Evolutionary conservation across 441 rosid species (phyloP).

Genomic region (Populus hybrid): DNA sequence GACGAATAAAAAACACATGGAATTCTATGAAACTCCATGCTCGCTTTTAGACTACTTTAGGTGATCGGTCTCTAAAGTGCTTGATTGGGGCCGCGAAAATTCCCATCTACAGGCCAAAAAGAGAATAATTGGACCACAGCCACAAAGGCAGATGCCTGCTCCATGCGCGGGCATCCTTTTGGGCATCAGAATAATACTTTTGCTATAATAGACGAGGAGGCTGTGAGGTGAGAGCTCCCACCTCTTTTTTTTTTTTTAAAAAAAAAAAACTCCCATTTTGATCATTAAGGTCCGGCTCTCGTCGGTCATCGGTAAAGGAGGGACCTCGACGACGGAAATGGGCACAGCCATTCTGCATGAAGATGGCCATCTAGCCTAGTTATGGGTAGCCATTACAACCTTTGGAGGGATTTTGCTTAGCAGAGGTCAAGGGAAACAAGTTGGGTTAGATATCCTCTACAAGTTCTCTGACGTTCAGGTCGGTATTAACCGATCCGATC

Average conservation of each 20-base stretch:
- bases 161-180: not conserved
- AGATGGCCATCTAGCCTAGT: too few relatives aligned
- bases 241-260: too few relatives aligned
- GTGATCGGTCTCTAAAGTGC: slow-evolving; percentile 5
- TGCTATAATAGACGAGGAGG: not conserved
- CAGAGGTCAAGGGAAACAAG: not conserved
- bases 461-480: not conserved
- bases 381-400: too few relatives aligned
- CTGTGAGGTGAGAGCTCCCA: not conserved
- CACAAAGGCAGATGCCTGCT: slow-evolving; percentile 13
- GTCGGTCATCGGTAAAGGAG: not conserved
- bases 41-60: slow-evolving; percentile 26
- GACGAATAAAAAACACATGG: not conserved
- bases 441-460: not conserved
- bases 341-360: not conserved
- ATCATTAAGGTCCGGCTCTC: not conserved
- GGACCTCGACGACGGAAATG: not conserved
- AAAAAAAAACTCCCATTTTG: not conserved
- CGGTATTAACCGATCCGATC: not conserved
- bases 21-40: slow-evolving; percentile 12
- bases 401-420: not conserved
- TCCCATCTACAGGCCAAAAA: not conserved
- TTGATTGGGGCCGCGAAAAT: slow-evolving; percentile 18
- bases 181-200: not conserved
- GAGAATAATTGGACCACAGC: slow-evolving; percentile 23